These are phyloP conservation scores for Aspergillus coremiiformis DNA, from an alignment of 495 filamentous ascomycete species.

Conservation along the genomic window DNA sequence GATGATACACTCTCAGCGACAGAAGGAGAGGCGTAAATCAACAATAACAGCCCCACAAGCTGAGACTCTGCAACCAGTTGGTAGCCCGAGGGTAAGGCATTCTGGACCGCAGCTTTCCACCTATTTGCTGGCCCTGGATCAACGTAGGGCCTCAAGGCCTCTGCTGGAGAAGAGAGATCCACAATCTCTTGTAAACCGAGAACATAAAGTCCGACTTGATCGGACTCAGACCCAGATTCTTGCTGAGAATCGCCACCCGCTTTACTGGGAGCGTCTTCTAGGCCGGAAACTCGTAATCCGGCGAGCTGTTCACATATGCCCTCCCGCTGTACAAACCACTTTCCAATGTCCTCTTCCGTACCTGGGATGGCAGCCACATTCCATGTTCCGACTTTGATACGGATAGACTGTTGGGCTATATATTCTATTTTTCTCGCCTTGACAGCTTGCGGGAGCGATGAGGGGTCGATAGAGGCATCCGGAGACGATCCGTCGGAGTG, in stretches of 20 bases:
- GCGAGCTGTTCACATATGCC: conserved; percentile 56
- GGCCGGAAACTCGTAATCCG: conserved; percentile 24
- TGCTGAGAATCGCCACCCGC: not conserved
- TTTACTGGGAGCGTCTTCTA: not conserved
- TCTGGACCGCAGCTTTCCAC: conserved; percentile 69
- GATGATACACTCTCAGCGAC: conserved; percentile 64
- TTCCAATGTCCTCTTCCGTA: conserved; percentile 76
- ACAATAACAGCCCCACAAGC: conserved; percentile 74
- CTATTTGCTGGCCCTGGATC: conserved; percentile 62
- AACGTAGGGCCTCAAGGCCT: conserved; percentile 60
- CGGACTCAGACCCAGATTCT: conserved; percentile 18
- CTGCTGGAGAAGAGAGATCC: conserved; percentile 64
- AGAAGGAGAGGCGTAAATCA: conserved; percentile 75
- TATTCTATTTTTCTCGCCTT: conserved; percentile 72
- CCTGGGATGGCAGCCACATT: conserved; percentile 80
- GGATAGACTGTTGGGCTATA: conserved; percentile 57
- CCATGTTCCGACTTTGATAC: conserved; percentile 87
- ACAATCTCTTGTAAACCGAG: conserved; percentile 89
- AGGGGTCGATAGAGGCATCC: conserved; percentile 24
- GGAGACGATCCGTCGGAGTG: conserved; percentile 14
- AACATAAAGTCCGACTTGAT: conserved; percentile 80
- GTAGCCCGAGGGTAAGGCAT: conserved; percentile 71
- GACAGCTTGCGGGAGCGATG: conserved; percentile 52
- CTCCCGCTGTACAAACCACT: conserved; percentile 76
- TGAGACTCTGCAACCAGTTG: conserved; percentile 70